Conservation (phyloP, 1,284 basidiomycete genomes). For the Trichosporon sp. region DNA sequence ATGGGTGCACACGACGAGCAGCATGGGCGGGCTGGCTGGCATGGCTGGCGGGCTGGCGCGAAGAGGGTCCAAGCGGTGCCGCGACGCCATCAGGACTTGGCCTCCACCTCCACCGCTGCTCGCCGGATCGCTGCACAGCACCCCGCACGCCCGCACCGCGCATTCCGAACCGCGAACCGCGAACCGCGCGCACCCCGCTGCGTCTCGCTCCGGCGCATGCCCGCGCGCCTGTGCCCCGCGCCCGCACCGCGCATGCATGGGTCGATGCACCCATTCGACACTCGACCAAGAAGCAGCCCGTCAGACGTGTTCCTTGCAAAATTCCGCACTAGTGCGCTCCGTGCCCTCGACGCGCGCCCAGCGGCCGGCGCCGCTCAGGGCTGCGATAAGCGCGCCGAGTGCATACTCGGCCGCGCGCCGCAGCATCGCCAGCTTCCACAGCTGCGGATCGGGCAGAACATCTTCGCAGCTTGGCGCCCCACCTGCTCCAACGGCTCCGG, state of each 20-base stretch:
- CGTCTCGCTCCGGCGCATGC: background rate
- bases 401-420: background rate
- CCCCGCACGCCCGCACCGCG: background rate
- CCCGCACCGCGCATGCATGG: no score
- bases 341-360: no score
- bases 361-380: background rate
- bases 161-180: no score
- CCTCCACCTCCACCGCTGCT: background rate
- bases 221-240: no score
- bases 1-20: background rate
- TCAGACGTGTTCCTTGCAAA: background rate
- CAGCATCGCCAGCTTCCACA: background rate
- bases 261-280: no score
- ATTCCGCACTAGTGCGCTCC: background rate
- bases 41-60: background rate
- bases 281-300: no score
- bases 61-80: background rate
- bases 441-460: background rate
- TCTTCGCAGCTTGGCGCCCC: background rate
- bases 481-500: background rate
- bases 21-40: background rate
- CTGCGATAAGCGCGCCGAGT: background rate
- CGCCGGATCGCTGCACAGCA: background rate
- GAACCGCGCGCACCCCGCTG: no score
- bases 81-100: background rate